Evolutionary conservation across 805 yeast species (phyloP), one percentile per base, ranked within the genome.

Genomic region (Myxozyma neotropica): DNA sequence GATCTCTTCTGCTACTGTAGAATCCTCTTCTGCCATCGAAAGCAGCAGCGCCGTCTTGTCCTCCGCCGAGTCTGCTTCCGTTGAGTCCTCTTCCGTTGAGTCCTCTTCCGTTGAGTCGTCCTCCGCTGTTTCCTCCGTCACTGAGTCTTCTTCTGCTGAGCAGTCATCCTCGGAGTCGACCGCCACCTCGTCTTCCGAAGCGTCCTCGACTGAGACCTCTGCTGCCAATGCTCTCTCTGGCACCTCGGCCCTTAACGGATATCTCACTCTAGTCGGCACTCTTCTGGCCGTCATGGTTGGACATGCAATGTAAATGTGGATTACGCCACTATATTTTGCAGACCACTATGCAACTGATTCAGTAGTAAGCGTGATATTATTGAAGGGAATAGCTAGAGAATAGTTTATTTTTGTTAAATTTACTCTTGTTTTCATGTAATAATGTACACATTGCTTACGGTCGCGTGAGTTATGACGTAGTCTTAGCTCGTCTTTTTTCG

Each of bases 271-370:
- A 5, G 42, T 26, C 33, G 52, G 52, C 31, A 21, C 52, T 13
- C 21, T 48, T 10, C 1, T 48, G 21, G 52, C 52, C 52, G 52
- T 48, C 52, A 36, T 48, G 21, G 33, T 48, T 21, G 52, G 52
- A 15, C 35, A 48, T 33, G 42, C 33, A 21, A 21, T 48, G 43
- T 48, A 35, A 35, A 10, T 36, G 4, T 15, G 3, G 33, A 7
- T 29, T 29, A 10, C 10, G 10, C 10, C 6, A 29, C 6, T 29
- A 29, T 29, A 29, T 29, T 10, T 29, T 29, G 10, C 33, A 29
- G 33, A 29, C 10, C n/a, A n/a, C n/a, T n/a, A n/a, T n/a, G n/a
- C n/a, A n/a, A n/a, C n/a, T n/a, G n/a, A n/a, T n/a, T n/a, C n/a
- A n/a, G n/a, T n/a, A n/a, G n/a, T n/a, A n/a, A n/a, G n/a, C n/a